phyloP scores from a whole-genome alignment of 306 rosid species.

The Quercus variabilis region DNA sequence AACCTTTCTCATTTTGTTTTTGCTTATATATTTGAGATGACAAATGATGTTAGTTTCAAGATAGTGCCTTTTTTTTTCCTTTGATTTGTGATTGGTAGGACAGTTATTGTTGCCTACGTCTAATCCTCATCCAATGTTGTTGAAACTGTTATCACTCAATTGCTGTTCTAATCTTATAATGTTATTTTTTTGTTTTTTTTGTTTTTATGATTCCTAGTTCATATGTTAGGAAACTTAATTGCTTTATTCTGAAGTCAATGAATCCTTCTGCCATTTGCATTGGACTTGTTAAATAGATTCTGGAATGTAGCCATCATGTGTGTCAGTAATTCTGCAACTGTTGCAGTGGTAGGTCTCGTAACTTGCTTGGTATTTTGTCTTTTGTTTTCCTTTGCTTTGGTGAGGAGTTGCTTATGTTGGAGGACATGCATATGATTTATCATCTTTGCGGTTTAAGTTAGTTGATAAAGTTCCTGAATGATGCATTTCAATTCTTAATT shows the following conservation, averaged over 20 bases:
- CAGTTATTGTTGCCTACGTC: background rate
- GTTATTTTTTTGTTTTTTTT: background rate
- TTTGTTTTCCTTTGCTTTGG: background rate
- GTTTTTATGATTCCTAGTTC: background rate
- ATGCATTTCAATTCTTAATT: constrained; percentile 8
- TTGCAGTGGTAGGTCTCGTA: background rate
- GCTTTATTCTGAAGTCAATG: background rate
- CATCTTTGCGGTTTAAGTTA: background rate
- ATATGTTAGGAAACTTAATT: background rate
- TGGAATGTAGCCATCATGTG: background rate
- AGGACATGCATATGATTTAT: background rate
- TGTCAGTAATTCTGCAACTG: background rate
- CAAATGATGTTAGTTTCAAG: background rate
- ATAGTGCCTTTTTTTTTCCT: background rate
- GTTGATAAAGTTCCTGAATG: background rate
- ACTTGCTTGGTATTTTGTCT: constrained; percentile 12
- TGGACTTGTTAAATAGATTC: background rate
- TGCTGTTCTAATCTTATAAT: background rate
- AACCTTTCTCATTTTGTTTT: constrained; percentile 7
- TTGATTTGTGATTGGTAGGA: background rate
- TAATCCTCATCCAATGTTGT: background rate
- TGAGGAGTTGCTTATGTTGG: background rate
- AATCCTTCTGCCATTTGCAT: background rate
- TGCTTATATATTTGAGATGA: constrained; percentile 13
- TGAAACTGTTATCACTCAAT: background rate